Percentiles rank a stretch among this genome's conserved stretches.
Evolutionary conservation across 768 basidiomycete genomes (phyloP).

Genomic region (Saitozyma sp.): DNA sequence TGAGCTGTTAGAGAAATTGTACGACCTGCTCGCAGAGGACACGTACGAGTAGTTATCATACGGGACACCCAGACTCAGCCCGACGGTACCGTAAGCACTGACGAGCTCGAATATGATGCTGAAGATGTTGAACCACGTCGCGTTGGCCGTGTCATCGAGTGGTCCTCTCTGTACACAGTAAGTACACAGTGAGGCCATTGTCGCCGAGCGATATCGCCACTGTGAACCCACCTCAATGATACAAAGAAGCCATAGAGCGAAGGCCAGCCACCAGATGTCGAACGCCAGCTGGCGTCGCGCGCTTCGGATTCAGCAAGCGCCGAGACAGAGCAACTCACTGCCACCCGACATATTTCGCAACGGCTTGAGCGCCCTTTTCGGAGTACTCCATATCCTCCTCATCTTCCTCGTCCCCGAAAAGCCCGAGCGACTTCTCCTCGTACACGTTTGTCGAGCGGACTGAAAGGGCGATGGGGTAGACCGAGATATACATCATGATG

Average conservation of each 20-base stretch:
- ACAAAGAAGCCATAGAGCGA: conserved; percentile 83
- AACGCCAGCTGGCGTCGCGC: conserved; percentile 74
- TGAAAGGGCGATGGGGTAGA: conserved; percentile 51
- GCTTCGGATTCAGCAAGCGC: conserved; percentile 6
- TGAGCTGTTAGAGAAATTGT: background rate
- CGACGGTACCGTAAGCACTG: conserved; percentile 59
- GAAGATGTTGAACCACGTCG: conserved; percentile 81
- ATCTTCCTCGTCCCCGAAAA: conserved; percentile 60
- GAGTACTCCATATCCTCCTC: conserved; percentile 51
- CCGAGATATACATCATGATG: conserved; percentile 71
- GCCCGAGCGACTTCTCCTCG: conserved; percentile 85
- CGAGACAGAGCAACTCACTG: conserved; percentile 29
- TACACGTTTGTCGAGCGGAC: conserved; percentile 77
- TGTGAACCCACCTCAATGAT: conserved; percentile 76
- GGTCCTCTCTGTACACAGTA: conserved; percentile 58
- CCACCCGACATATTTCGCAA: conserved; percentile 52
- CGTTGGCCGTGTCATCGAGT: conserved; percentile 60
- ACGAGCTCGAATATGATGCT: conserved; percentile 57
- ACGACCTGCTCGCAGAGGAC: background rate
- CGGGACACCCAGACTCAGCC: conserved; percentile 85
- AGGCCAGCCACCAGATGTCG: conserved; percentile 93
- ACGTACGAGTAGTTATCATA: conserved; percentile 52
- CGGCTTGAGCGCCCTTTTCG: conserved; percentile 43
- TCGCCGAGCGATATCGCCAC: background rate
- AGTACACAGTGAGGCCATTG: background rate